phyloP scores from a whole-genome alignment of 2,329 filamentous ascomycete genomes.

The Neofusicoccum sp. region DNA sequence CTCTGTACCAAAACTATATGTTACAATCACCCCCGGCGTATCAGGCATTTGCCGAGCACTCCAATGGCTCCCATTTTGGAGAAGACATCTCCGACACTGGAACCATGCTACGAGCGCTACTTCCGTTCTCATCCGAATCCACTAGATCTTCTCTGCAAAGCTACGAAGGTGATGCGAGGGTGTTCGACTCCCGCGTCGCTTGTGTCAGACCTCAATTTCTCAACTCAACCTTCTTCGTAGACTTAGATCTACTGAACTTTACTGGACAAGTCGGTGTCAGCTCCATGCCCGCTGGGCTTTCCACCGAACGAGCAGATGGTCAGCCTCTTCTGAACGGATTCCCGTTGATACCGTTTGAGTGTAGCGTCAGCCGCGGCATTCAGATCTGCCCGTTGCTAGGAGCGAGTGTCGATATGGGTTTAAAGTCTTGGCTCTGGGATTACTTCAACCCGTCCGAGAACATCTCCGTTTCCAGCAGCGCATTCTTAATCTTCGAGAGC shows the following conservation, averaged over 20 bases:
- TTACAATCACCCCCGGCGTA: background rate
- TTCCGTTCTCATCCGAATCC: background rate
- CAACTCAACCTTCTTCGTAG: background rate
- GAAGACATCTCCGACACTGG: conserved; percentile 1
- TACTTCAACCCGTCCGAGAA: conserved; percentile 1
- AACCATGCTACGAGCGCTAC: background rate
- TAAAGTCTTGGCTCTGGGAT: background rate
- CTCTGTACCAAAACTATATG: background rate
- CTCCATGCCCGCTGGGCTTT: background rate
- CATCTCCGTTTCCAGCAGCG: background rate
- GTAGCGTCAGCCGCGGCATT: background rate
- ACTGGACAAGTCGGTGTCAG: background rate
- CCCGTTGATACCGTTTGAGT: background rate
- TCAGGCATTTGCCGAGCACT: conserved; percentile 1
- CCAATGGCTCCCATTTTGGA: background rate
- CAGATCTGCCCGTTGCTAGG: background rate
- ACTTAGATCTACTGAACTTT: background rate
- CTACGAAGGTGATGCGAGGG: background rate
- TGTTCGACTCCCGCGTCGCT: background rate
- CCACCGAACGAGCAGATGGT: background rate
- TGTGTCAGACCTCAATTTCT: background rate
- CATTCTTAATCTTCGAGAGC: background rate
- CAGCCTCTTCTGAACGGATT: background rate
- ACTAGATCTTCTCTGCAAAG: background rate
- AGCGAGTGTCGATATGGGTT: background rate